Conservation (phyloP, 2,329 filamentous ascomycete genomes). For the Colletotrichum somersetense region DNA sequence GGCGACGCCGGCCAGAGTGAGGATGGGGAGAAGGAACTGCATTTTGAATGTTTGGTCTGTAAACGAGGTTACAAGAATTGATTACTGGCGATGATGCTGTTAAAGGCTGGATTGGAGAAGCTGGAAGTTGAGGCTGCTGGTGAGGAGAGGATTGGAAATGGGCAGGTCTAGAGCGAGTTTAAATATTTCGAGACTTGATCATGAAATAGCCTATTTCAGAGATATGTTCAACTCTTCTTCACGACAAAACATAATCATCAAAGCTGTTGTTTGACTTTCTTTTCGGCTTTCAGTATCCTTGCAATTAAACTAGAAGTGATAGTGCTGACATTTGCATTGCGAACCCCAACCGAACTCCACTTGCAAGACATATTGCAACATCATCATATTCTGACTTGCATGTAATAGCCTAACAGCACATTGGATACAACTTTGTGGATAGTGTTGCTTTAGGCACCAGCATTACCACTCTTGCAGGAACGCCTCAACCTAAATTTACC, state of each 20-base stretch:
- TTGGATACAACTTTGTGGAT: neutral
- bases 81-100: neutral
- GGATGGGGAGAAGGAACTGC: neutral
- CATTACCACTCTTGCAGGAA: no score
- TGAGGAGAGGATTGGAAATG: neutral
- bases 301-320: no score
- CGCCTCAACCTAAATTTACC: neutral
- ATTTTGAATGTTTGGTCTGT: neutral
- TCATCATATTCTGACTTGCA: constrained; percentile 1
- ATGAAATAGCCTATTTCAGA: neutral
- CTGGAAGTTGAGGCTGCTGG: neutral
- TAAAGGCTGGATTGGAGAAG: neutral
- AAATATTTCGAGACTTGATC: neutral
- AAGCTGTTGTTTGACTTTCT: neutral
- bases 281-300: neutral
- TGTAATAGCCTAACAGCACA: neutral
- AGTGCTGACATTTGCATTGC: constrained; percentile 4
- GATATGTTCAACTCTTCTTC: neutral
- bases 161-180: neutral
- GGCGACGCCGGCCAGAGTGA: neutral
- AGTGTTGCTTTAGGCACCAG: neutral
- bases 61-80: neutral
- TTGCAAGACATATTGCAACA: neutral
- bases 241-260: no score
- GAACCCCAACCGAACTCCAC: neutral